Percentiles rank a stretch among this genome's conserved stretches.
phyloP scores from a whole-genome alignment of 495 filamentous ascomycete species.

The Terfezia boudieri region DNA sequence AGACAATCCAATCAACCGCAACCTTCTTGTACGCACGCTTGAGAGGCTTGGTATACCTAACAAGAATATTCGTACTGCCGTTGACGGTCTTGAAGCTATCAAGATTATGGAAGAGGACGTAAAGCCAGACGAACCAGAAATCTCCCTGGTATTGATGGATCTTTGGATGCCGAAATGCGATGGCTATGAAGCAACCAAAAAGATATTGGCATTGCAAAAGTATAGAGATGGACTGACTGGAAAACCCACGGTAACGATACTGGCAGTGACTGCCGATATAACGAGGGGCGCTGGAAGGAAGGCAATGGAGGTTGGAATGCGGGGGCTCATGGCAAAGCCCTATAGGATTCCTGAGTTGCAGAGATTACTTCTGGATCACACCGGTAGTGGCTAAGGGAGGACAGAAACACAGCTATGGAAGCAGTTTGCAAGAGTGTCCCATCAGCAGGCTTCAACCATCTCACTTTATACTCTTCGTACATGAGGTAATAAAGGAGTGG shows the following conservation, averaged over 20 bases:
- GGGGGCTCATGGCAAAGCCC: conserved; percentile 59
- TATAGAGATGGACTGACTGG: not conserved
- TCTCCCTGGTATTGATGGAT: conserved; percentile 60
- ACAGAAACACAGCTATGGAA: too few relatives aligned
- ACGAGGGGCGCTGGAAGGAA: conserved; percentile 42
- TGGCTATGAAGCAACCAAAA: conserved; percentile 49
- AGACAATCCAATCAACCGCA: conserved; percentile 64
- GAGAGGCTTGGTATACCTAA: conserved; percentile 43
- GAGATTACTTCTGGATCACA: not conserved
- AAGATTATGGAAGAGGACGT: conserved; percentile 32
- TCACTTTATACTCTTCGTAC: too few relatives aligned
- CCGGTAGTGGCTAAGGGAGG: too few relatives aligned
- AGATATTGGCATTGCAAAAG: conserved; percentile 34
- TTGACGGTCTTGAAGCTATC: conserved; percentile 52
- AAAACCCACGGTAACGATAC: conserved; percentile 23
- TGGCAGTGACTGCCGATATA: conserved; percentile 60
- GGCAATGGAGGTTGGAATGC: conserved; percentile 46
- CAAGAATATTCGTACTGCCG: conserved; percentile 35
- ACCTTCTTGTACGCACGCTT: conserved; percentile 46
- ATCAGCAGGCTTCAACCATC: too few relatives aligned
- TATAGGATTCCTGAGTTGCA: conserved; percentile 49
- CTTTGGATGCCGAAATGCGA: conserved; percentile 77
- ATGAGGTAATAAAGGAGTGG: too few relatives aligned
- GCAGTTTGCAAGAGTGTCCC: too few relatives aligned
- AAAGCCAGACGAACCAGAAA: conserved; percentile 12